Conservation (phyloP, 2,329 filamentous ascomycete genomes). For the Chrysoporthe deuterocubensis region DNA sequence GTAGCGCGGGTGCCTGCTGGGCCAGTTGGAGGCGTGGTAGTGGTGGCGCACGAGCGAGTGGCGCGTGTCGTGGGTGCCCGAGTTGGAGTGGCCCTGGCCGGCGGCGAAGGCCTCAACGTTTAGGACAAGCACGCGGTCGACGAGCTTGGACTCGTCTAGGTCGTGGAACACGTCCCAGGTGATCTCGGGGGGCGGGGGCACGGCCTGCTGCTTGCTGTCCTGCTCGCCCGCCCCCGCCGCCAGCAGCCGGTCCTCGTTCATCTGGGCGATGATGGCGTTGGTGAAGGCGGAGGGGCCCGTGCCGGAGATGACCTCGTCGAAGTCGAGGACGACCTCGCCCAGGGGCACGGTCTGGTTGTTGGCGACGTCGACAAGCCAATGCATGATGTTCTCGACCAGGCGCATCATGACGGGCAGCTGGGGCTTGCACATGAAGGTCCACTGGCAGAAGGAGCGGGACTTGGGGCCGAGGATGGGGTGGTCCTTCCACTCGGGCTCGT, state of each 20-base stretch:
- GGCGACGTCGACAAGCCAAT: constrained; percentile 65
- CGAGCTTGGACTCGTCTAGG: constrained; percentile 65
- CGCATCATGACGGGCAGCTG: constrained; percentile 68
- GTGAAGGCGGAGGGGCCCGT: constrained; percentile 74
- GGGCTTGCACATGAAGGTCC: constrained; percentile 75
- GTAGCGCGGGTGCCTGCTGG: constrained; percentile 66
- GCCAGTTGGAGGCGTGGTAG: constrained; percentile 76
- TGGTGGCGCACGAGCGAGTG: constrained; percentile 72
- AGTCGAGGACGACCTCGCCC: constrained; percentile 65
- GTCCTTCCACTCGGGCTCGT: constrained; percentile 66
- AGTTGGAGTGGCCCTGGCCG: constrained; percentile 73
- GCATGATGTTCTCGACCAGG: constrained; percentile 69
- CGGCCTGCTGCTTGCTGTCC: constrained; percentile 25
- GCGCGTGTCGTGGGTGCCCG: constrained; percentile 68
- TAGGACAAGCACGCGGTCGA: constrained; percentile 66
- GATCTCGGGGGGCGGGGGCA: constrained; percentile 43
- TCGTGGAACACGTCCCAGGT: constrained; percentile 70
- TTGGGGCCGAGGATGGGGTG: constrained; percentile 70
- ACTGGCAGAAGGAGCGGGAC: constrained; percentile 73
- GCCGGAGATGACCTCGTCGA: constrained; percentile 72
- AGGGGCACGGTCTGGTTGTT: constrained; percentile 61
- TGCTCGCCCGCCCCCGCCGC: constrained; percentile 12
- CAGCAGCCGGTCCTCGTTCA: constrained; percentile 50
- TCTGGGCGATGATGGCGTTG: constrained; percentile 64
- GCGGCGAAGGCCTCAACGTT: constrained; percentile 75